Evolutionary conservation across 148 eudicot species (phyloP).

Genomic region (Hydrangea macrophylla): DNA sequence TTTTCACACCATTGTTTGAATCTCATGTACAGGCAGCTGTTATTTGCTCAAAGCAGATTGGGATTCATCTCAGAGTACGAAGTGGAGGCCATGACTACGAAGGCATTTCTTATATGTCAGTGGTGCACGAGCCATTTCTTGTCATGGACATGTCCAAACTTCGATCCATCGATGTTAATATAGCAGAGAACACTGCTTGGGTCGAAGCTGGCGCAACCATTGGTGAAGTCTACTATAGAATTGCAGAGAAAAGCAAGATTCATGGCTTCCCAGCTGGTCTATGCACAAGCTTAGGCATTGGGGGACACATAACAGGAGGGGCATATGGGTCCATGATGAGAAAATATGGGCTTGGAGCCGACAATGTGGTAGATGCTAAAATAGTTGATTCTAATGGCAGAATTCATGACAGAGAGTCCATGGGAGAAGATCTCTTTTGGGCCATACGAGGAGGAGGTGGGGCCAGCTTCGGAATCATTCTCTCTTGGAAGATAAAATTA

Average conservation of each 20-base stretch:
- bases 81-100: slow-evolving; percentile 21
- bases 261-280: slow-evolving; percentile 20
- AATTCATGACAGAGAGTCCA: slow-evolving; percentile 12
- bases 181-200: slow-evolving; percentile 16
- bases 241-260: slow-evolving; percentile 12
- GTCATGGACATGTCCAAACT: slow-evolving; percentile 9
- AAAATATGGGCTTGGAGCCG: slow-evolving; percentile 21
- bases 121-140: background rate
- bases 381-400: slow-evolving; percentile 11
- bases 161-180: slow-evolving; percentile 5
- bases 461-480: slow-evolving; percentile 17
- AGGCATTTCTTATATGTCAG: slow-evolving; percentile 19
- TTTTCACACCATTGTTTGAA: slow-evolving; percentile 18
- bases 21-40: slow-evolving; percentile 17
- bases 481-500: slow-evolving; percentile 13
- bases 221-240: slow-evolving; percentile 20
- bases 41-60: slow-evolving; percentile 7
- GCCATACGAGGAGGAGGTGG: slow-evolving; percentile 28
- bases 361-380: slow-evolving; percentile 20
- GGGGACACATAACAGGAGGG: slow-evolving; percentile 21
- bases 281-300: slow-evolving; percentile 23
- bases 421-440: slow-evolving; percentile 26
- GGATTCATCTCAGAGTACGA: slow-evolving; percentile 9
- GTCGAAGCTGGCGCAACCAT: slow-evolving; percentile 23
- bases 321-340: slow-evolving; percentile 21